Conservation (phyloP, 164 flowering plant genomes). For the Amborella trichopoda region DNA sequence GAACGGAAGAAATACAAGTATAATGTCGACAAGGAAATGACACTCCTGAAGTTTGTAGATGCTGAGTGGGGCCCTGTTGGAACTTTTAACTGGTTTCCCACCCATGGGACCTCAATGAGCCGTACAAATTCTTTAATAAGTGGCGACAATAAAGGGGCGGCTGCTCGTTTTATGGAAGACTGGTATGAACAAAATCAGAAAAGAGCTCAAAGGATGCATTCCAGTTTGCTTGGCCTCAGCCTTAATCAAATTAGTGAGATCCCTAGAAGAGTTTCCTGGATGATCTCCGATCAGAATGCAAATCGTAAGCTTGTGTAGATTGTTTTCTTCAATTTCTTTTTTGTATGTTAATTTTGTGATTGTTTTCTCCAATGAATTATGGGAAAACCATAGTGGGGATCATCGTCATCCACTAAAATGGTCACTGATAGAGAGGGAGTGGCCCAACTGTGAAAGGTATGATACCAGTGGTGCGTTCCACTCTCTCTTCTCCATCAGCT, state of each 20-base stretch:
- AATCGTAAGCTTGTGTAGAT: constrained; percentile 69
- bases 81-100: constrained; percentile 98
- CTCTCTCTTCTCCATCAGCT: too few species aligned
- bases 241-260: constrained; percentile 10
- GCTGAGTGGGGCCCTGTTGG: constrained; percentile 95
- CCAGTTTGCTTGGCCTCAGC: constrained; percentile 7
- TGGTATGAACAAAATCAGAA: constrained; percentile 52
- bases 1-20: constrained; percentile 81
- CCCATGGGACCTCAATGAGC: constrained; percentile 99
- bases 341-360: too few species aligned
- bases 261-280: constrained; percentile 70
- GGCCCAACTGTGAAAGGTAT: too few species aligned
- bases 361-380: too few species aligned
- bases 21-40: constrained; percentile 96
- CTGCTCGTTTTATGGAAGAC: constrained; percentile 98
- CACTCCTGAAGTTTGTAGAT: constrained; percentile 91
- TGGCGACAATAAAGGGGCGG: constrained; percentile 99
- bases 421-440: too few species aligned
- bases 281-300: constrained; percentile 29
- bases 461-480: too few species aligned
- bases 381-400: too few species aligned
- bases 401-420: too few species aligned
- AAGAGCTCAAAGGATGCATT: constrained; percentile 13
- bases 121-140: constrained; percentile 90
- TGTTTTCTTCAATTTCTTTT: too few species aligned